Base-by-base conservation (phyloP, 2,329 filamentous ascomycete genomes). In the Arachnomyces sp. region DNA sequence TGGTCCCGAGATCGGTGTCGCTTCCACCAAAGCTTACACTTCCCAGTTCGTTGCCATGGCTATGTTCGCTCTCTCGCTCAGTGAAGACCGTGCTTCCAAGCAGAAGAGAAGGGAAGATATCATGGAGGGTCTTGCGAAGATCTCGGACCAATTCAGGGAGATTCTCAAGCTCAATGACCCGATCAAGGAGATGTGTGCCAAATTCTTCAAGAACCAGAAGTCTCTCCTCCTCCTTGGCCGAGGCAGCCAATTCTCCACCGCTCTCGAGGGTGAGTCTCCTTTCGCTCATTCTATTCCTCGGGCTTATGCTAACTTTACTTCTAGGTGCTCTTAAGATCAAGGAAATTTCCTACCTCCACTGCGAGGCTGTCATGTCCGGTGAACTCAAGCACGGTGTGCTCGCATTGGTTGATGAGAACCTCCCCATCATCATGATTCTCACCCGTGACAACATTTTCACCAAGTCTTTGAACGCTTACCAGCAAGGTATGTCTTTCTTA, bases 11-110 rank as follows among this genome's bases (percentile, higher is more conserved):
- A 96, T 98, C 49, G 92, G 92, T 80, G 92, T 98, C 50, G 92
- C 92, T 45, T 96, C 90, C 34, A 98, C 92, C 66, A 98, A 98
- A 76, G 92, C 92, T 30, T 98, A 98, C 72, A 98, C 92, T 11
- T 96, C 92, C 34, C 92, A 98, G 65, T 98, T 96, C 66, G 87
- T 98, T 59, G 94, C 92, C 64, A 95, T 98, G 88, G 84, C 96
- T 70, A 98, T 98, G 92, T 96, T 98, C 58, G 92, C 92, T 5
- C 74, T 98, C 49, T 95, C 89, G 20, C 78, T 98, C 43, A 92
- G 86, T 58, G 92, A 98, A 71, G 92, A 98, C 67, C 86, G 92
- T 54, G 86, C 89, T 31, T 95, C 88, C 53, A 98, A 98, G 79
- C 78, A 83, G 57, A 79, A 84, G 71, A 80, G 90, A 59, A 84